Evolutionary conservation across 2,329 filamentous ascomycete genomes (phyloP).

Genomic region (Alternaria postmessia): DNA sequence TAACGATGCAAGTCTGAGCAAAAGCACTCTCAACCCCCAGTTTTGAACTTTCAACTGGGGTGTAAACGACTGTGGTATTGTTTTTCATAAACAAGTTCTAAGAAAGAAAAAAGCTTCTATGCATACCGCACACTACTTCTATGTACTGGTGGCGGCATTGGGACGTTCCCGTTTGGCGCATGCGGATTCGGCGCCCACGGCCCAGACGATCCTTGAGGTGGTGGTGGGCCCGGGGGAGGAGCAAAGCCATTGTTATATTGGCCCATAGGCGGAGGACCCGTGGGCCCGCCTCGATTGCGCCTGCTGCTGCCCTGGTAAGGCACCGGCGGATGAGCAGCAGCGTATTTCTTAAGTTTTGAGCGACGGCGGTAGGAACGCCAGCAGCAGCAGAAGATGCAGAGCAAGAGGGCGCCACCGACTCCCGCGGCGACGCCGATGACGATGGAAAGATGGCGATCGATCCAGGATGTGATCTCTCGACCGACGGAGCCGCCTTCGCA

Average conservation of each 20-base stretch:
- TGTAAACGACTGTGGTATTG: slow-evolving; percentile 9
- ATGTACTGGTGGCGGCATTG: slow-evolving; percentile 24
- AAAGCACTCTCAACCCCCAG: neutral
- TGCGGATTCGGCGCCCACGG: slow-evolving; percentile 7
- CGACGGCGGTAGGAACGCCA: slow-evolving; percentile 59
- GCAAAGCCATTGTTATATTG: slow-evolving; percentile 12
- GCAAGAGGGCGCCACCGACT: slow-evolving; percentile 72
- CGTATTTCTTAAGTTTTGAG: slow-evolving; percentile 27
- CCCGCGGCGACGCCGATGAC: slow-evolving; percentile 80
- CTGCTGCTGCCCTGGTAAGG: slow-evolving; percentile 9
- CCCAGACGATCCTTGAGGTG: neutral
- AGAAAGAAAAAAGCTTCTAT: slow-evolving; percentile 10
- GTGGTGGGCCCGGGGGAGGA: slow-evolving; percentile 5
- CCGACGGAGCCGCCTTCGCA: slow-evolving; percentile 76
- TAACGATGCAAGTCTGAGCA: slow-evolving; percentile 10
- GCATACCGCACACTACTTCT: slow-evolving; percentile 26
- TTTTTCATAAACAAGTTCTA: neutral
- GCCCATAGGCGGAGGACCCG: slow-evolving; percentile 7
- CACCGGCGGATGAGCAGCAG: slow-evolving; percentile 22
- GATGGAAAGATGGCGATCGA: slow-evolving; percentile 77
- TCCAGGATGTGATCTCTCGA: slow-evolving; percentile 77
- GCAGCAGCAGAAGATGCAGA: slow-evolving; percentile 74
- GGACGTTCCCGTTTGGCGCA: slow-evolving; percentile 13
- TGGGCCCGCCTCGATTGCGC: neutral
- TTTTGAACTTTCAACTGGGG: neutral